These are phyloP conservation scores for Huntiella abstrusa DNA, from an alignment of 2,329 filamentous ascomycete genomes.

Conservation along the genomic window DNA sequence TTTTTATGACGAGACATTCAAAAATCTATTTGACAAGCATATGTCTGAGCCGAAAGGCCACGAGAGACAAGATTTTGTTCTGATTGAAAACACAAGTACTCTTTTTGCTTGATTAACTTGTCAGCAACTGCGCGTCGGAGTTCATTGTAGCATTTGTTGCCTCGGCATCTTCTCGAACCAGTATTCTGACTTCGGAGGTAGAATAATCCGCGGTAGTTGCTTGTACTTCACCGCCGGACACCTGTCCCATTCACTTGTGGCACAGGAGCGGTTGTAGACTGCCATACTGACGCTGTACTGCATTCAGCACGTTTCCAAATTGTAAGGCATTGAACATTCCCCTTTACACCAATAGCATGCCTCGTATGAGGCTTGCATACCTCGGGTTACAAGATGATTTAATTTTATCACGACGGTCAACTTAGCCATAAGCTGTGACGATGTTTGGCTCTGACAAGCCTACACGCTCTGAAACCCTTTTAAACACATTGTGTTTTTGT, in stretches of 20 bases:
- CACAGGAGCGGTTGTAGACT: too few species aligned
- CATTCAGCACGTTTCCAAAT: conserved; percentile 1
- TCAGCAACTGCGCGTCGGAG: too few species aligned
- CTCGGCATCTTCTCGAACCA: too few species aligned
- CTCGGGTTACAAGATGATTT: conserved; percentile 20
- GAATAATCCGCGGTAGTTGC: too few species aligned
- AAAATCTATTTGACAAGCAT: conserved; percentile 78
- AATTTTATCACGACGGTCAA: conserved; percentile 30
- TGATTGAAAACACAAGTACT: conserved; percentile 2
- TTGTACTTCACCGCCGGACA: background rate
- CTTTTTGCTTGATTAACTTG: too few species aligned
- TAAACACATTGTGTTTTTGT: background rate
- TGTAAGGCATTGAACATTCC: background rate
- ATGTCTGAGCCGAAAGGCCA: conserved; percentile 62
- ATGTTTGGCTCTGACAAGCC: conserved; percentile 28
- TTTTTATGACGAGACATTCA: conserved; percentile 19
- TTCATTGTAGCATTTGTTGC: too few species aligned
- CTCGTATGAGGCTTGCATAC: background rate
- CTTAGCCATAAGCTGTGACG: conserved; percentile 29
- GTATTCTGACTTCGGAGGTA: too few species aligned
- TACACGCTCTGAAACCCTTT: conserved; percentile 13
- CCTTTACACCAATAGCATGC: background rate
- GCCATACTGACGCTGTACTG: background rate
- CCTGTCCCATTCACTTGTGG: too few species aligned
- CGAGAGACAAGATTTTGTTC: conserved; percentile 11